Percentiles rank a stretch among this genome's conserved stretches.
Evolutionary conservation across 139 green algal species (phyloP).

Genomic region (Chlamydomonas schloesseri): DNA sequence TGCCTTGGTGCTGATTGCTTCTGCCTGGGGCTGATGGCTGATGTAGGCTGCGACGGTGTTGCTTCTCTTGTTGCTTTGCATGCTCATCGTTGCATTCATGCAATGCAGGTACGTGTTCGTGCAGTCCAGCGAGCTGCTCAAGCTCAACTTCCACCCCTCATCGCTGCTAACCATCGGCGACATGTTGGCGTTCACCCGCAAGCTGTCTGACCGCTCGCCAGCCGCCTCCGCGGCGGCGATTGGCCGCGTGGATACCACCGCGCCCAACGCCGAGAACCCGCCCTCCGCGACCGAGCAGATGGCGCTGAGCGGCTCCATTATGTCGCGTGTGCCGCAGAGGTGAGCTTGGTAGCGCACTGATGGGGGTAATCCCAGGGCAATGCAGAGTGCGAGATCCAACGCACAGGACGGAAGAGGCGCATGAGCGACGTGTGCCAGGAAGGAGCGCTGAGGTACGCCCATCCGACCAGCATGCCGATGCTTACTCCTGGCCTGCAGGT

Average conservation of each 20-base stretch:
- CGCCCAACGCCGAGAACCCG: constrained; percentile 44
- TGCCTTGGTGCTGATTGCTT: too few species aligned
- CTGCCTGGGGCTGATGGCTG: too few species aligned
- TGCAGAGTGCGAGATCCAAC: too few species aligned
- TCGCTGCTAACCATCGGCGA: constrained; percentile 84
- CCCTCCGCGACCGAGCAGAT: constrained; percentile 74
- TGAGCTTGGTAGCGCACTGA: background rate
- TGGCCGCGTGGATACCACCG: background rate
- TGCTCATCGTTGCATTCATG: too few species aligned
- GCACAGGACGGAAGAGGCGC: too few species aligned
- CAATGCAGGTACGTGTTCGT: constrained; percentile 77
- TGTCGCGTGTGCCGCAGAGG: constrained; percentile 77
- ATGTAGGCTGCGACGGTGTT: too few species aligned
- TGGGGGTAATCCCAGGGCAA: too few species aligned
- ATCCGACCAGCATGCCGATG: too few species aligned
- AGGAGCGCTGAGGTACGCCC: too few species aligned
- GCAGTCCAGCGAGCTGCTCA: constrained; percentile 72
- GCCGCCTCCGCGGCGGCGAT: background rate
- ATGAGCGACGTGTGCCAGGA: too few species aligned
- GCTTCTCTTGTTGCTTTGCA: too few species aligned
- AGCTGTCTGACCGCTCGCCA: constrained; percentile 1
- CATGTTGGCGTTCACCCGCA: constrained; percentile 65
- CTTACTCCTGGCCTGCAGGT: constrained; percentile 50
- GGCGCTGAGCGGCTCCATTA: constrained; percentile 64
- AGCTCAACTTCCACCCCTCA: constrained; percentile 83